These are phyloP conservation scores for Alectoria sarmentosa DNA, from an alignment of 495 filamentous ascomycete species.

Conservation along the genomic window DNA sequence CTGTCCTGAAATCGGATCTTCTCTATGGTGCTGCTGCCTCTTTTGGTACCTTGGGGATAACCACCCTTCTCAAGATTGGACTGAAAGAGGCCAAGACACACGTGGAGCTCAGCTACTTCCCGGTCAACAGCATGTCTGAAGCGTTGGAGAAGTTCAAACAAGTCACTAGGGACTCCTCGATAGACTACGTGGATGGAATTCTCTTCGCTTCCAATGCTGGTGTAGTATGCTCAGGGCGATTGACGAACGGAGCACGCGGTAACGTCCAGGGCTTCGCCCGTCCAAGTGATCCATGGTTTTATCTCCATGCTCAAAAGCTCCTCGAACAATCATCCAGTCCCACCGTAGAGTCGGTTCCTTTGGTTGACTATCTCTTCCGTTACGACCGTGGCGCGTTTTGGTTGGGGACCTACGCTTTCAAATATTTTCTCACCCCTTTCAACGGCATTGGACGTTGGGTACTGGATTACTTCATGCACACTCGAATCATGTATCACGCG, in stretches of 20 bases:
- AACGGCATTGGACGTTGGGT: constrained; percentile 45
- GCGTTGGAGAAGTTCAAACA: constrained; percentile 35
- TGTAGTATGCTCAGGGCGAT: constrained; percentile 41
- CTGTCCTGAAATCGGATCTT: constrained; percentile 37
- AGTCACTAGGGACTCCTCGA: constrained; percentile 26
- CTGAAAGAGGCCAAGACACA: constrained; percentile 40
- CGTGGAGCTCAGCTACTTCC: constrained; percentile 44
- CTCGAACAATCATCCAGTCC: neutral
- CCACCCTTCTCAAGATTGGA: constrained; percentile 46
- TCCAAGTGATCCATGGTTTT: constrained; percentile 52
- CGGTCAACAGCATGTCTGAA: constrained; percentile 28
- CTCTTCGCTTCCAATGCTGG: constrained; percentile 38
- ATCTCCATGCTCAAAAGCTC: constrained; percentile 39
- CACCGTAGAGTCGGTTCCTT: constrained; percentile 42
- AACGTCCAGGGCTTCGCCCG: constrained; percentile 38
- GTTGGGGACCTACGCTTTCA: constrained; percentile 42
- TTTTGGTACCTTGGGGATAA: constrained; percentile 47
- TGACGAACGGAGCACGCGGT: constrained; percentile 29
- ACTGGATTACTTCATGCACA: constrained; percentile 47
- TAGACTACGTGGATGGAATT: constrained; percentile 53
- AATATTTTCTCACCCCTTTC: constrained; percentile 51
- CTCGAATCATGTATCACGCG: constrained; percentile 50
- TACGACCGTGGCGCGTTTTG: constrained; percentile 59
- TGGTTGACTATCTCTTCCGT: constrained; percentile 54
- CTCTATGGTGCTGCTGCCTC: constrained; percentile 45